Conservation (phyloP, 2,329 filamentous ascomycete genomes). For the Chrysosporium queenslandicum region DNA sequence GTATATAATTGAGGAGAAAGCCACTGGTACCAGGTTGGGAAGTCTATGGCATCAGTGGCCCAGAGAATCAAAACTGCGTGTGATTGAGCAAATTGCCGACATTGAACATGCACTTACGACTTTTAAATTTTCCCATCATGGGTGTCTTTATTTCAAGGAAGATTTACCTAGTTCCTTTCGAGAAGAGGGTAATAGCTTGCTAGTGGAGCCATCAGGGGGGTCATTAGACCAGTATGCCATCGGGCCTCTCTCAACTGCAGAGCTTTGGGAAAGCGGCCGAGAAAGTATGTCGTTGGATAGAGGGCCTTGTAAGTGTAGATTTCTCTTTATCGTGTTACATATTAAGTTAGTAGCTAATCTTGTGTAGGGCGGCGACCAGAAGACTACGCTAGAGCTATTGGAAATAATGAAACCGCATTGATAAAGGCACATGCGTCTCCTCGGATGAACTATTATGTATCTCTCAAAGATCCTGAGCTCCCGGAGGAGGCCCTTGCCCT, state of each 20-base stretch:
- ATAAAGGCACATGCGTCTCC: slow-evolving; percentile 20
- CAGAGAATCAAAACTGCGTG: slow-evolving; percentile 18
- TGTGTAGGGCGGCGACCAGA: background rate
- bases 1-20: slow-evolving; percentile 25
- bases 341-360: background rate
- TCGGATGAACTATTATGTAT: slow-evolving; percentile 23
- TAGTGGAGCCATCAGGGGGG: slow-evolving; percentile 6
- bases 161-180: slow-evolving; percentile 12
- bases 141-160: slow-evolving; percentile 14
- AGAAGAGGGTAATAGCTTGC: slow-evolving; percentile 21
- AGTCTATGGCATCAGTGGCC: slow-evolving; percentile 11
- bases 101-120: slow-evolving; percentile 10
- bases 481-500: slow-evolving; percentile 22
- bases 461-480: slow-evolving; percentile 18
- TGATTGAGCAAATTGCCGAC: slow-evolving; percentile 11
- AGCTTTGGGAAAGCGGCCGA: slow-evolving; percentile 20
- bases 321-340: background rate
- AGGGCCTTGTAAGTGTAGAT: slow-evolving; percentile 23
- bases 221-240: slow-evolving; percentile 17
- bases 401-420: slow-evolving; percentile 23
- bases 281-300: slow-evolving; percentile 22
- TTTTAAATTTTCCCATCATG: slow-evolving; percentile 7
- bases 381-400: slow-evolving; percentile 22
- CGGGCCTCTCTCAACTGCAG: slow-evolving; percentile 20
- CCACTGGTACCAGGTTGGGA: slow-evolving; percentile 11